Evolutionary conservation across 441 rosid species (phyloP).

Genomic region (Arabidopsis hybrid): DNA sequence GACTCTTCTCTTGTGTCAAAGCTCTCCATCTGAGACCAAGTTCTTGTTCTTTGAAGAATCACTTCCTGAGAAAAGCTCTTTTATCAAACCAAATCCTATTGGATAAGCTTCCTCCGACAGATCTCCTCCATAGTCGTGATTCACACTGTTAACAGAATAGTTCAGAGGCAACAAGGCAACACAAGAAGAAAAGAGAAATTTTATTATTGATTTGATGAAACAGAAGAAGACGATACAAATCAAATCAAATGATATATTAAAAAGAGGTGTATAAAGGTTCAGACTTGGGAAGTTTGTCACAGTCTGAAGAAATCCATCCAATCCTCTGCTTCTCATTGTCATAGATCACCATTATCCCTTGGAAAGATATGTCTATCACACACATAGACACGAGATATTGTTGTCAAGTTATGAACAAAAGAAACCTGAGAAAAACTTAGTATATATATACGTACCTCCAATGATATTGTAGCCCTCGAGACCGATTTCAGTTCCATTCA

Average conservation of each 20-base stretch:
- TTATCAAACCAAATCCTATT: slow-evolving; percentile 47
- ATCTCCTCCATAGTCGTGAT: slow-evolving; percentile 46
- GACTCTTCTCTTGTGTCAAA: slow-evolving; percentile 34
- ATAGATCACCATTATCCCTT: slow-evolving; percentile 58
- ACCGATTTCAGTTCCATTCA: slow-evolving; percentile 55
- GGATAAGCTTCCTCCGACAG: slow-evolving; percentile 53
- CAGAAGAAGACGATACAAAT: slow-evolving; percentile 6
- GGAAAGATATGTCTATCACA: slow-evolving; percentile 60
- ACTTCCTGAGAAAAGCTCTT: slow-evolving; percentile 42
- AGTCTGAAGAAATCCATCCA: slow-evolving; percentile 64
- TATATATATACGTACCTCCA: slow-evolving; percentile 45
- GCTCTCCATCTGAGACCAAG: slow-evolving; percentile 37
- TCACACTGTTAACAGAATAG: slow-evolving; percentile 53
- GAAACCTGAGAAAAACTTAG: neutral
- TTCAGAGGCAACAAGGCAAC: slow-evolving; percentile 23
- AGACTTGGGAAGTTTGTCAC: slow-evolving; percentile 57
- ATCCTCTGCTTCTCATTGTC: slow-evolving; percentile 67
- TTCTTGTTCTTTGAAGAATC: slow-evolving; percentile 39
- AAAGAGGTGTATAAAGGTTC: slow-evolving; percentile 42
- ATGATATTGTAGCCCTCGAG: slow-evolving; percentile 46
- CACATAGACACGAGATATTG: slow-evolving; percentile 13
- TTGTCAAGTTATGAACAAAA: slow-evolving; percentile 17
- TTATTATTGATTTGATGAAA: slow-evolving; percentile 5
- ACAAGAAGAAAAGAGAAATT: slow-evolving; percentile 18
- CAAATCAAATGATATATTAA: slow-evolving; percentile 18